These are phyloP conservation scores for Picochlorum costavermella DNA, from an alignment of 139 green algal species.

Conservation along the genomic window DNA sequence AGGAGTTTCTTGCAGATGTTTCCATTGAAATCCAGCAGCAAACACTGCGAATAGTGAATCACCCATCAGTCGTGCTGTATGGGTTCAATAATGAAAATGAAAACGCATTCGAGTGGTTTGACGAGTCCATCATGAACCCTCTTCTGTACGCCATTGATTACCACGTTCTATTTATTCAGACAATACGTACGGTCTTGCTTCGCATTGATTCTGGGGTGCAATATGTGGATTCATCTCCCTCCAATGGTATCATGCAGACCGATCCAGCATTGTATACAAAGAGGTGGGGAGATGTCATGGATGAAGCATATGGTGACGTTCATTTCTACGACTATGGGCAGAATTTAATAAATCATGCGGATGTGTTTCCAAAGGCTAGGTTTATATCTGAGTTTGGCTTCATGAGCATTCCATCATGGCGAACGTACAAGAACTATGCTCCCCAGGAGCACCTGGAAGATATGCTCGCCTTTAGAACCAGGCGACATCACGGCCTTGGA, in stretches of 20 bases:
- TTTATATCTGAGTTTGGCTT: constrained; percentile 62
- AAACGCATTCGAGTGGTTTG: constrained; percentile 41
- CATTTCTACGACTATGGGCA: constrained; percentile 69
- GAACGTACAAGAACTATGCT: constrained; percentile 23
- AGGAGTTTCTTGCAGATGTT: constrained; percentile 34
- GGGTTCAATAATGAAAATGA: constrained; percentile 48
- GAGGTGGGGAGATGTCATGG: constrained; percentile 36
- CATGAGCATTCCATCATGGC: constrained; percentile 48
- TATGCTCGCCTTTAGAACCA: constrained; percentile 50
- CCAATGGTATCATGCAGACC: constrained; percentile 28
- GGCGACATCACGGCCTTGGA: constrained; percentile 50
- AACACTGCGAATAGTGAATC: constrained; percentile 43
- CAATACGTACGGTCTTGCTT: constrained; percentile 24
- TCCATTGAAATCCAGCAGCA: constrained; percentile 39
- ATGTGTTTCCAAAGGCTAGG: constrained; percentile 40
- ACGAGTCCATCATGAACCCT: constrained; percentile 21
- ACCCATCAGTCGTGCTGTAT: constrained; percentile 61
- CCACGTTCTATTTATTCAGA: constrained; percentile 42
- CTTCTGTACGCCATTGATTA: constrained; percentile 54
- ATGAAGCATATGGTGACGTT: constrained; percentile 48
- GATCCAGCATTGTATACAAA: constrained; percentile 28
- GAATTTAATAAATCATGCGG: constrained; percentile 33
- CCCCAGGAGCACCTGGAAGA: constrained; percentile 25
- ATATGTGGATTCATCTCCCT: constrained; percentile 66
- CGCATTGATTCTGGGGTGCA: constrained; percentile 35